Evolutionary conservation across 2,329 filamentous ascomycete genomes (phyloP), one percentile per base, ranked within the genome.

Genomic region (Chalaropsis thielavioides): DNA sequence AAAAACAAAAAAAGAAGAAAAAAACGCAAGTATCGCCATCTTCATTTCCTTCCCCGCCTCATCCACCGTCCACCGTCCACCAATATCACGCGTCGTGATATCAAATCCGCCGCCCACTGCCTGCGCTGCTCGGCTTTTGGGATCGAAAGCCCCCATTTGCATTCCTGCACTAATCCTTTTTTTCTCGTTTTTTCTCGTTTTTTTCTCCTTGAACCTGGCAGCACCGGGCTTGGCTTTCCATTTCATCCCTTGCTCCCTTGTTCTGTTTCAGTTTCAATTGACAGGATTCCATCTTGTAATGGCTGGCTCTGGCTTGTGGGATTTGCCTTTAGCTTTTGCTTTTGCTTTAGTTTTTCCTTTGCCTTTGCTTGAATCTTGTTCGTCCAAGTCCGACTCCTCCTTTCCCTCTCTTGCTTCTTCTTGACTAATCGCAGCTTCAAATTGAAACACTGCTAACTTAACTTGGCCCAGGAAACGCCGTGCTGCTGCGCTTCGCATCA

Each of bases 251-350:
- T 61, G 24, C n/a, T n/a, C 8, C 15, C 22, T 35, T 61, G n/a
- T 61, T 41, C 24, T 43, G 35, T 61, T 61, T 61, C 58, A 24
- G 27, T 59, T 38, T 59, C 56, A 11, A 35, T 59, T 35, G 35
- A 40, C 24, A 51, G 51, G 51, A 58, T 56, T 56, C 51, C 2
- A 56, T 56, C 24, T 56, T 56, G 27, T 56, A 56, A 56, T 56
- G 24, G 51, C 51, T 56, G 5, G 51, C 51, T 56, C 5, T 31
- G 24, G 51, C 22, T 56, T 6, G 51, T 17, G 11, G 13, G 31
- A 2, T 17, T 8, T 7, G 17, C 24, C 15, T 56, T 56, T 54
- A 19, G 49, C 24, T 22, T 27, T 19, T 27, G 49, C 19, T 15
- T 54, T 54, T 7, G 19, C 2, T 54, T 31, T 54, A 54, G 49